These are phyloP conservation scores for Lentinula sp. DNA, from an alignment of 768 basidiomycete species.

Conservation along the genomic window DNA sequence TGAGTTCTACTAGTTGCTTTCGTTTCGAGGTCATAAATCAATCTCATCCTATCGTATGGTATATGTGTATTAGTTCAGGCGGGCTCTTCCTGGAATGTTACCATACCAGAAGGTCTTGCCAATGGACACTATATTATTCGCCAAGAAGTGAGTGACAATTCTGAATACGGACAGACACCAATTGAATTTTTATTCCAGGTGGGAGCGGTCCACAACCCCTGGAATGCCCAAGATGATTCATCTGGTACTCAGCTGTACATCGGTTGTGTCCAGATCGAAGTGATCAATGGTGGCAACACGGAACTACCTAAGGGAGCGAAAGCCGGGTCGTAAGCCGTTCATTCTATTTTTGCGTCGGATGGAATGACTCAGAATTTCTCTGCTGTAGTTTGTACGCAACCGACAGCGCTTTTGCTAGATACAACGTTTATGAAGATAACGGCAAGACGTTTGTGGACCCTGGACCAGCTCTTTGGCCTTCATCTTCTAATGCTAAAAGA, in stretches of 20 bases:
- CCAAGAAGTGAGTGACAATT: neutral
- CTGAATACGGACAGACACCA: neutral
- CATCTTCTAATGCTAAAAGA: neutral
- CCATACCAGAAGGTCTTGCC: neutral
- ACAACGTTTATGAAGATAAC: conserved; percentile 8
- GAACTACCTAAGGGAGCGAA: conserved; percentile 13
- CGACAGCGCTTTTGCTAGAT: conserved; percentile 13
- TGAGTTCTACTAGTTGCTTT: neutral
- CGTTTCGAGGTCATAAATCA: neutral
- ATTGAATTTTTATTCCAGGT: neutral
- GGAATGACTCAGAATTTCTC: too few species aligned
- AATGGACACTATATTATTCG: conserved; percentile 5
- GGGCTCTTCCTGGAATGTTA: conserved; percentile 1
- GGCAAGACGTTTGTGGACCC: neutral
- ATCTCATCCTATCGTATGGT: neutral
- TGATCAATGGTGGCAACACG: conserved; percentile 11
- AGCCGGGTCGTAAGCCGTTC: conserved; percentile 10
- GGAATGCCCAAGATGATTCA: neutral
- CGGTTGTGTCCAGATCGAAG: conserved; percentile 15
- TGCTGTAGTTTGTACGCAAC: conserved; percentile 8
- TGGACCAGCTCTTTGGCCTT: conserved; percentile 1
- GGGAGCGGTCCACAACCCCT: conserved; percentile 1
- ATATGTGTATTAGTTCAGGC: neutral
- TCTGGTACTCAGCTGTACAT: conserved; percentile 6
- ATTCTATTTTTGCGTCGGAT: neutral